A percentile compares a stretch with the other conserved stretches of the same genome.
These are phyloP conservation scores for Fraxinus latifolia DNA, from an alignment of 305 asterid genomes.

Conservation along the genomic window DNA sequence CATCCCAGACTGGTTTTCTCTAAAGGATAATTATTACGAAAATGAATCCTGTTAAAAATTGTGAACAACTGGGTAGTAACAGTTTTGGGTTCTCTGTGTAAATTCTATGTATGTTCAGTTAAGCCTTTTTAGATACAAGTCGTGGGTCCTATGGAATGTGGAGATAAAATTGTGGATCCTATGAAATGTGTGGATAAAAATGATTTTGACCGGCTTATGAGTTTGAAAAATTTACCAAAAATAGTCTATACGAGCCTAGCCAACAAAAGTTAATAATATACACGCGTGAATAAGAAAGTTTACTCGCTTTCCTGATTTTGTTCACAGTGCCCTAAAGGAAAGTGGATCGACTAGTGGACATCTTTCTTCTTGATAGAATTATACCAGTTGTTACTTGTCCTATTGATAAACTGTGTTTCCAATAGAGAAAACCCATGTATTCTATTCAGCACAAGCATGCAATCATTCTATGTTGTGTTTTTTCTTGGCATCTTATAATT, in stretches of 20 bases:
- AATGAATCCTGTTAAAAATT: not conserved
- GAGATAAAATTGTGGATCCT: not conserved
- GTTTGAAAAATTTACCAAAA: no score
- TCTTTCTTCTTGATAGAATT: not conserved
- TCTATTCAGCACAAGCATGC: not conserved
- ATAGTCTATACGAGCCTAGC: not conserved
- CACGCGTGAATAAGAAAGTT: not conserved
- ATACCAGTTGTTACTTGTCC: not conserved
- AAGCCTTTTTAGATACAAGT: not conserved
- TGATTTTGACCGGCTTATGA: no score
- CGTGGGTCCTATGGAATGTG: not conserved
- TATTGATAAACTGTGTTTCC: not conserved
- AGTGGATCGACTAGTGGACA: not conserved
- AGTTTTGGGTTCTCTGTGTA: not conserved
- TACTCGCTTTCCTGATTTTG: not conserved
- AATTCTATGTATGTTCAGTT: not conserved
- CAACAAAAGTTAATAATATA: not conserved
- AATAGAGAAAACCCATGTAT: not conserved
- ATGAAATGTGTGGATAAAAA: not conserved
- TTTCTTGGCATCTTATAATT: not conserved
- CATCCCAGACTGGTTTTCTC: not conserved
- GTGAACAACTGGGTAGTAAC: not conserved
- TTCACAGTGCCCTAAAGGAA: not conserved
- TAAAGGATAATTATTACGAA: not conserved
- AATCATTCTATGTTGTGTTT: not conserved